phyloP scores from a whole-genome alignment of 2,329 filamentous ascomycete species.

The Davidsoniella neocaledoniae region DNA sequence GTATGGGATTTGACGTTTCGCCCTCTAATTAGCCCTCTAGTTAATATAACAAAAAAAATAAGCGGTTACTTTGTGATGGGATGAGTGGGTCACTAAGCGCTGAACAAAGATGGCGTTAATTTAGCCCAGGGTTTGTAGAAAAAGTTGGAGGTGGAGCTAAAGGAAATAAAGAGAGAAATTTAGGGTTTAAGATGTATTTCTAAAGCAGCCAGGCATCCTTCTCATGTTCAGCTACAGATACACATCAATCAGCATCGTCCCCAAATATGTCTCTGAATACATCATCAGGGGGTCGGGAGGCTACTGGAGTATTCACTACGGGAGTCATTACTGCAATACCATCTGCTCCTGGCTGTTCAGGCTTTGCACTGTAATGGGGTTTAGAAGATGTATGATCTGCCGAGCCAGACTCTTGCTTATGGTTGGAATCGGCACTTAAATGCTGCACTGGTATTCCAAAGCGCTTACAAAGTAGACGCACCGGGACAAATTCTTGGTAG shows the following conservation, averaged over 20 bases:
- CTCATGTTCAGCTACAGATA: background rate
- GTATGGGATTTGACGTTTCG: too few relatives aligned
- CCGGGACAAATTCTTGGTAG: constrained; percentile 57
- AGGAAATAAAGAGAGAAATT: too few relatives aligned
- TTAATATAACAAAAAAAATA: too few relatives aligned
- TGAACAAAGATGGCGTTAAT: too few relatives aligned
- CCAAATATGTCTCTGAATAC: constrained; percentile 13
- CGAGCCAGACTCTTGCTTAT: background rate
- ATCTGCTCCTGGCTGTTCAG: background rate
- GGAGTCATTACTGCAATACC: background rate
- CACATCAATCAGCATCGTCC: constrained; percentile 5
- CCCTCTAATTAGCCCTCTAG: too few relatives aligned
- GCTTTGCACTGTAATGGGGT: background rate
- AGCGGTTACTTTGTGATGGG: too few relatives aligned
- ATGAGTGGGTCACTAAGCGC: too few relatives aligned
- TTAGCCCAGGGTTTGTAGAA: too few relatives aligned
- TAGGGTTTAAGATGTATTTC: too few relatives aligned
- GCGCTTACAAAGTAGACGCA: constrained; percentile 76
- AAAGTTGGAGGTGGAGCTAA: too few relatives aligned
- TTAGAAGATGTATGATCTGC: background rate
- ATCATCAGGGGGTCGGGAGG: constrained; percentile 7
- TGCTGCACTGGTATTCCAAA: constrained; percentile 69
- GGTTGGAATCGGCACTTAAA: constrained; percentile 26
- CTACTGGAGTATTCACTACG: background rate
- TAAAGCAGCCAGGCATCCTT: too few relatives aligned